A percentile compares a stretch with the other conserved stretches of the same genome.
Conservation (phyloP, 148 eudicot genomes). For the Rhododendron simsii region DNA sequence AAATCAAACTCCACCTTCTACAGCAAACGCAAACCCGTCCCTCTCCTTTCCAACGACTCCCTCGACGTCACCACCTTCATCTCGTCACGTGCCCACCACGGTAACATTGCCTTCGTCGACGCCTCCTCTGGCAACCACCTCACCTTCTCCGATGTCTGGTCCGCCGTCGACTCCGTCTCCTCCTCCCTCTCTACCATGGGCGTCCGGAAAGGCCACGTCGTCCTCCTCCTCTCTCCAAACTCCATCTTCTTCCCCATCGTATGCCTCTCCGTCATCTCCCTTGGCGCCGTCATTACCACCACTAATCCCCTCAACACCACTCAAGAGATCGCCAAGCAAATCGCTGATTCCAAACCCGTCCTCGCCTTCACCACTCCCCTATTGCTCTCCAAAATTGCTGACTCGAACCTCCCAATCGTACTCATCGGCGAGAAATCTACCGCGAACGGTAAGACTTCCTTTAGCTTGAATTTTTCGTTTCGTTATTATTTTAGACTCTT, state of each 20-base stretch:
- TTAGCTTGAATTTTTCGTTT: not conserved
- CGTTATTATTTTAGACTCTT: no score
- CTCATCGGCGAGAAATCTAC: constrained; percentile 24
- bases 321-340: constrained; percentile 57
- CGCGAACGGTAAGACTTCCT: not conserved
- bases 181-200: not conserved
- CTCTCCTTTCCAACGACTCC: no score
- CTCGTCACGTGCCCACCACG: not conserved
- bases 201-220: constrained; percentile 23
- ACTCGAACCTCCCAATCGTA: constrained; percentile 35
- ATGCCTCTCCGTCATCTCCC: constrained; percentile 70
- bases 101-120: not conserved
- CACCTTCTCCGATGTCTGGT: not conserved
- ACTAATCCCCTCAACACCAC: constrained; percentile 73
- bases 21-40: no score
- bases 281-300: constrained; percentile 91
- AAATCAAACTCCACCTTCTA: no score
- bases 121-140: not conserved
- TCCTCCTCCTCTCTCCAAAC: constrained; percentile 74
- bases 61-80: no score
- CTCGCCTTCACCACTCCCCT: constrained; percentile 60
- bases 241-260: constrained; percentile 81
- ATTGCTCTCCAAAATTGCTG: constrained; percentile 47
- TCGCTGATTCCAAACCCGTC: constrained; percentile 53
- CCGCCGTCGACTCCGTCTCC: not conserved